Base-by-base conservation (phyloP, 75 land plant genomes). In the Ceratopteris richardii region DNA sequence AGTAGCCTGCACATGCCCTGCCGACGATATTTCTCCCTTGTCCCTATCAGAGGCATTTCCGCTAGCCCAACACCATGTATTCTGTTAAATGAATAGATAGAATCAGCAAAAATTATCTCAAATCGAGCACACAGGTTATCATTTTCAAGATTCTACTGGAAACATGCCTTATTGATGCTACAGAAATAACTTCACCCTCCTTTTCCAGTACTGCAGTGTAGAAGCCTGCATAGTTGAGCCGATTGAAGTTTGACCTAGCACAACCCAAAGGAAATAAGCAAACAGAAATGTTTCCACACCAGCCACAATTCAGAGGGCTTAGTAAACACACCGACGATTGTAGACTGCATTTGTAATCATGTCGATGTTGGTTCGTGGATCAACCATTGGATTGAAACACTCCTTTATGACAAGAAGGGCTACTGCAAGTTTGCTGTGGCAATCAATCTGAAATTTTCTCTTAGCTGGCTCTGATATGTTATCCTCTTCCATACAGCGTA, bases 21-120 rank as follows among this genome's bases (percentile, higher is more conserved):
- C 0, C 78, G 80, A 44, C 91, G 79, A 62, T 83, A 83, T 24
- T 68, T 73, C 57, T 77, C 61, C 25, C 91, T 77, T 18, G 91
- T 87, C 29, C 91, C 91, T 77, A 87, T 83, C 30, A 80, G 76
- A 27, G 91, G 91, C 87, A 87, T 87, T 64, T 87, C 91, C 23
- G 91, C 91, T 44, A 83, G 64, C 46, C 63, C 52, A 4, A 61
- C 62, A 22, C 91, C 91, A 75, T 83, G 87, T 29, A 86, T 71
- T 57, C 90, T 86, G 64, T 17, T 28, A 1, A 47, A 37, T 19
- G 4, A 52, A 3, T 28, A 22, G 54, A 46, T 46, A 14, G 4
- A 46, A 14, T 21, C 4, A 46, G 42, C 42, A 40, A 10, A 14
- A 40, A 40, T 40, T 40, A 14, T 40, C 10, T 27, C 40, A 59